Evolutionary conservation across 1,284 basidiomycete genomes (phyloP).

Genomic region (Fomitopsis betulina): DNA sequence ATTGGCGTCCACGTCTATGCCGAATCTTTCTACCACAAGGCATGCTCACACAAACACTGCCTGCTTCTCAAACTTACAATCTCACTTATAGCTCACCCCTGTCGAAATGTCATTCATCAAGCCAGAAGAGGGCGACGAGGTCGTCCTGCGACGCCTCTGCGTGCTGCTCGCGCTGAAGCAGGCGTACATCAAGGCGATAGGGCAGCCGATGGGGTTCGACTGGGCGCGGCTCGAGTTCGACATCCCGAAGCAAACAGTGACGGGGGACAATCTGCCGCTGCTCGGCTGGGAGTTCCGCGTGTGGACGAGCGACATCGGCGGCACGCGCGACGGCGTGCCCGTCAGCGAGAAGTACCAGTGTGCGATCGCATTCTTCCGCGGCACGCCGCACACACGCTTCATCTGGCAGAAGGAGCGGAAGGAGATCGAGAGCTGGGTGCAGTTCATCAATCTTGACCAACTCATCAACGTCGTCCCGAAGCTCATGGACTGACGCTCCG

Average conservation of each 20-base stretch:
- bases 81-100: constrained; percentile 47
- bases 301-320: constrained; percentile 67
- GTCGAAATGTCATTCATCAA: constrained; percentile 53
- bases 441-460: constrained; percentile 78
- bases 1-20: constrained; percentile 55
- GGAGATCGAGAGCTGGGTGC: constrained; percentile 70
- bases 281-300: constrained; percentile 81
- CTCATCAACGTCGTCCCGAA: constrained; percentile 73
- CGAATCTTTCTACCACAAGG: constrained; percentile 73
- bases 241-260: constrained; percentile 54
- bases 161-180: constrained; percentile 73
- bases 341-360: constrained; percentile 70
- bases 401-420: constrained; percentile 65
- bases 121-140: constrained; percentile 50
- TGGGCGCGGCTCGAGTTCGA: constrained; percentile 76
- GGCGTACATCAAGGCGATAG: constrained; percentile 76
- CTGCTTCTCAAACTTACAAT: not conserved
- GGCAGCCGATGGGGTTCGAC: constrained; percentile 75
- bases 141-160: constrained; percentile 65
- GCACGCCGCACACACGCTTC: constrained; percentile 56
- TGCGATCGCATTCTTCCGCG: constrained; percentile 69
- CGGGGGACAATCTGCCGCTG: constrained; percentile 61
- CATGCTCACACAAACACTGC: constrained; percentile 23
- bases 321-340: constrained; percentile 47
- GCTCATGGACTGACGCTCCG: constrained; percentile 45